phyloP scores from a whole-genome alignment of 257 asterid genomes.

The Nicotiana attenuata region DNA sequence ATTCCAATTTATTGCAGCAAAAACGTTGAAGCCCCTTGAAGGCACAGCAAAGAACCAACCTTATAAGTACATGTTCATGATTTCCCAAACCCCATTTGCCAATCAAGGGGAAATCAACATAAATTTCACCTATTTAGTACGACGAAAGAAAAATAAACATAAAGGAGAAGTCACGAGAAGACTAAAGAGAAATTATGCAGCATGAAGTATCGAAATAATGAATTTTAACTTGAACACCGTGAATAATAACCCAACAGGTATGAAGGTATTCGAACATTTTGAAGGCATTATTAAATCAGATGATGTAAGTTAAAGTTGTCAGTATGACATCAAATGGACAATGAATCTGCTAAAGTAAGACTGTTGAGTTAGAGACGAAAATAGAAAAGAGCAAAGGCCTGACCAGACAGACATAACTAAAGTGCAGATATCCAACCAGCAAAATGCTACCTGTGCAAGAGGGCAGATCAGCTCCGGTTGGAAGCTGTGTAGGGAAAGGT shows the following conservation, averaged over 20 bases:
- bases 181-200: background rate
- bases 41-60: background rate
- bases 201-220: background rate
- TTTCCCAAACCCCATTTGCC: background rate
- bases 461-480: slow-evolving; percentile 90
- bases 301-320: background rate
- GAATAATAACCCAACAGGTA: background rate
- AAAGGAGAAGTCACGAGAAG: background rate
- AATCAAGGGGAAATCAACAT: background rate
- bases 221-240: background rate
- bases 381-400: background rate
- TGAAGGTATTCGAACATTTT: background rate
- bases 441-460: slow-evolving; percentile 73
- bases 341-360: background rate
- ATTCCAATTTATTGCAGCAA: background rate
- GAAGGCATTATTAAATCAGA: background rate
- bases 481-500: slow-evolving; percentile 82
- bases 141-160: background rate
- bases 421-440: background rate
- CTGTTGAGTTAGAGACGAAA: background rate
- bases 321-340: background rate
- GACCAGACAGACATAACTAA: background rate
- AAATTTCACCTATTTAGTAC: background rate
- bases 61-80: background rate
- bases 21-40: background rate